Percentiles rank a stretch among this genome's conserved stretches.
Evolutionary conservation across 2,329 filamentous ascomycete genomes (phyloP).

Genomic region (Colletotrichum phormii): DNA sequence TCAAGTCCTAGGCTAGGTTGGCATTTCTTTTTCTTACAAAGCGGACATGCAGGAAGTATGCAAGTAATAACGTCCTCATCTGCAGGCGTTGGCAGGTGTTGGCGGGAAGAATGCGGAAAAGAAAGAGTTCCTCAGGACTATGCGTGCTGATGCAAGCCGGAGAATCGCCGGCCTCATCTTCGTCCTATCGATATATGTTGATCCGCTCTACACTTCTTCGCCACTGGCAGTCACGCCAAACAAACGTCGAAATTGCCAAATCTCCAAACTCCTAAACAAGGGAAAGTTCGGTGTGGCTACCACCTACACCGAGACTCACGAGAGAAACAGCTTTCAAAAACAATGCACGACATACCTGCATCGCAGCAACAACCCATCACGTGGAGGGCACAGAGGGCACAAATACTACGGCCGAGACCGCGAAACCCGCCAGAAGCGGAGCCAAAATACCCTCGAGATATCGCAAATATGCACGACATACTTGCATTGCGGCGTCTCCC

Average conservation of each 20-base stretch:
- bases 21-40: not conserved
- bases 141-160: not conserved
- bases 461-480: conserved; percentile 37
- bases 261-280: not conserved
- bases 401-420: not conserved
- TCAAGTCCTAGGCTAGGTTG: not conserved
- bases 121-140: not conserved
- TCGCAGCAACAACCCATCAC: conserved; percentile 27
- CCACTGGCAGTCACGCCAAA: not conserved
- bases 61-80: not conserved
- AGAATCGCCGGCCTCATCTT: not conserved
- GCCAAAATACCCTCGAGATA: conserved; percentile 29
- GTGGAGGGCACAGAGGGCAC: conserved; percentile 15
- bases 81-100: too few species aligned
- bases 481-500: conserved; percentile 26
- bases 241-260: not conserved
- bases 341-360: conserved; percentile 31
- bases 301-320: not conserved
- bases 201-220: not conserved
- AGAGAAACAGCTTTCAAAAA: conserved; percentile 12
- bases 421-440: conserved; percentile 1
- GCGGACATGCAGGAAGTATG: not conserved
- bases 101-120: not conserved
- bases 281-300: too few species aligned
- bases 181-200: not conserved